phyloP scores from a whole-genome alignment of 352 stramenopile species.

The Phytophthora palmivora region DNA sequence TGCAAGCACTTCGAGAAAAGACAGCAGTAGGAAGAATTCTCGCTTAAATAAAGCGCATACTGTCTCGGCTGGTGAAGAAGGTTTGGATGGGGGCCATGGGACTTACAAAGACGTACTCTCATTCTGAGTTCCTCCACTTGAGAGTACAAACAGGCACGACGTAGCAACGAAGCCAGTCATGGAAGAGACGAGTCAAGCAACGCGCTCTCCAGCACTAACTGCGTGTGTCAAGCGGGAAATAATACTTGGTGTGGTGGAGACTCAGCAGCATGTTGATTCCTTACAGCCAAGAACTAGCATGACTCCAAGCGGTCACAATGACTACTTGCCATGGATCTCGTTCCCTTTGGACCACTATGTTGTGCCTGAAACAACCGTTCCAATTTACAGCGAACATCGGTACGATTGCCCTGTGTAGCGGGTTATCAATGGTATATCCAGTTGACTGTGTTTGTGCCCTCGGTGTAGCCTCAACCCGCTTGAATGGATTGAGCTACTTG shows the following conservation, averaged over 20 bases:
- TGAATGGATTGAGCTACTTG: slow-evolving; percentile 72
- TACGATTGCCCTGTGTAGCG: slow-evolving; percentile 11
- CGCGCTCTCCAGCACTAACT: slow-evolving; percentile 2
- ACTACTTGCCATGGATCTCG: slow-evolving; percentile 24
- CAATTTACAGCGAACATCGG: slow-evolving; percentile 28
- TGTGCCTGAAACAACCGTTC: slow-evolving; percentile 16
- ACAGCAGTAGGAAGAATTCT: slow-evolving; percentile 15
- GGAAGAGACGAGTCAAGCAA: slow-evolving; percentile 5
- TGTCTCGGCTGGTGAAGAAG: slow-evolving; percentile 41
- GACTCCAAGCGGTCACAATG: slow-evolving; percentile 32
- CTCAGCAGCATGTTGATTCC: slow-evolving; percentile 15
- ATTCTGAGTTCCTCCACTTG: slow-evolving; percentile 34
- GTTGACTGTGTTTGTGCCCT: background rate
- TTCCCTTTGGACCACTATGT: slow-evolving; percentile 22
- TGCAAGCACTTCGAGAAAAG: slow-evolving; percentile 38
- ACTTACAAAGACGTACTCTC: slow-evolving; percentile 23
- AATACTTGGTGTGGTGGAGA: slow-evolving; percentile 10
- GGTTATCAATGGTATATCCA: background rate
- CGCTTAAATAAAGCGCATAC: slow-evolving; percentile 10
- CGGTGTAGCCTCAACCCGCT: slow-evolving; percentile 30
- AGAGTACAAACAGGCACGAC: slow-evolving; percentile 22
- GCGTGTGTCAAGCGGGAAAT: slow-evolving; percentile 13
- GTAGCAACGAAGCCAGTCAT: slow-evolving; percentile 12
- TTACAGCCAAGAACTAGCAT: slow-evolving; percentile 31
- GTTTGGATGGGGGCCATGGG: slow-evolving; percentile 19